A percentile compares a stretch with the other conserved stretches of the same genome.
These are phyloP conservation scores for Iris macrosiphon DNA, from an alignment of 106 monocot genomes.

Conservation along the genomic window DNA sequence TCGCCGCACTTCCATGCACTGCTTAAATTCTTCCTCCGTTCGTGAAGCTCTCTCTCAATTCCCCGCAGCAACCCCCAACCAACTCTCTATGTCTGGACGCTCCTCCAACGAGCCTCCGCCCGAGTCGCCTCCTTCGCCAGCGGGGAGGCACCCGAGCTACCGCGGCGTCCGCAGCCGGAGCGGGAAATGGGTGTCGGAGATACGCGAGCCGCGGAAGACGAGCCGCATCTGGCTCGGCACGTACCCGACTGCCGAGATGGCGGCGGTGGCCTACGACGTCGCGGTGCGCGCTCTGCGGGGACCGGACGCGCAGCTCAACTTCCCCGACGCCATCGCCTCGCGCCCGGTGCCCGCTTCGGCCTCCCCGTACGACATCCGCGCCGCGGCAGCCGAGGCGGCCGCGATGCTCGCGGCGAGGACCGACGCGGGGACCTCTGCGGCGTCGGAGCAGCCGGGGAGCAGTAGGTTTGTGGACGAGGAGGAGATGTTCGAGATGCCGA, in stretches of 20 bases:
- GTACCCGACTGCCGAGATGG: conserved; percentile 70
- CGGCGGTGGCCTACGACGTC: conserved; percentile 82
- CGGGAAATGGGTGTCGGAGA: conserved; percentile 92
- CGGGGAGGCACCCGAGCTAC: conserved; percentile 32
- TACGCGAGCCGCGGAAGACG: conserved; percentile 77
- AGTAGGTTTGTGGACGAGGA: conserved; percentile 72
- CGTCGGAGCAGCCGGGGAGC: too few species aligned
- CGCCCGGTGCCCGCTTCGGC: conserved; percentile 37
- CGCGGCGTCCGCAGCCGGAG: conserved; percentile 54
- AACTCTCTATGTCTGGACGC: too few species aligned
- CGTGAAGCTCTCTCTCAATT: too few species aligned
- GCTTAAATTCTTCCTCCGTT: too few species aligned
- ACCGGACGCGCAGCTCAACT: conserved; percentile 63
- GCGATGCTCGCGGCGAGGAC: not conserved
- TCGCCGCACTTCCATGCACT: too few species aligned
- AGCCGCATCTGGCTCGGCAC: conserved; percentile 87
- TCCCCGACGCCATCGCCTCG: conserved; percentile 32
- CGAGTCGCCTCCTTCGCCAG: not conserved
- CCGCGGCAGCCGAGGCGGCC: conserved; percentile 34
- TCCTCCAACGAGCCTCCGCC: not conserved
- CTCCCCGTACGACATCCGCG: conserved; percentile 56
- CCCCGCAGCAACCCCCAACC: too few species aligned
- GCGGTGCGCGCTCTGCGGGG: conserved; percentile 67
- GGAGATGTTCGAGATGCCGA: conserved; percentile 75
- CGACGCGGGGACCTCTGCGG: not conserved